These are phyloP conservation scores for Dioszegia aurantiaca DNA, from an alignment of 768 basidiomycete genomes.

Conservation along the genomic window DNA sequence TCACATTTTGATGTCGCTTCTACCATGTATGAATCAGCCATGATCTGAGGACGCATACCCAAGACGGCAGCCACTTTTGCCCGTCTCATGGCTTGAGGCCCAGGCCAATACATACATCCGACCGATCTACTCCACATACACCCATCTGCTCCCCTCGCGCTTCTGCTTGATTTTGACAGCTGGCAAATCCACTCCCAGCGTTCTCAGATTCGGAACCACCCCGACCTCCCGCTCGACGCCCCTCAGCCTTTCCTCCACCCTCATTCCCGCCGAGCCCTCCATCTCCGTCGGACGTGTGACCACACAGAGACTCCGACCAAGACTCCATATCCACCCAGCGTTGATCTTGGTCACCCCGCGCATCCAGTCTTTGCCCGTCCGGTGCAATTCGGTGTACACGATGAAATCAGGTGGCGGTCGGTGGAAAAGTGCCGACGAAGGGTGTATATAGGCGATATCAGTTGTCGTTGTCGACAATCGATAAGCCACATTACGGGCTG, in stretches of 20 bases:
- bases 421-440: constrained; percentile 73
- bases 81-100: too few species aligned
- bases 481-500: constrained; percentile 77
- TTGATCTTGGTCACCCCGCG: constrained; percentile 80
- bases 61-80: too few species aligned
- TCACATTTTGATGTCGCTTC: too few species aligned
- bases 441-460: constrained; percentile 79
- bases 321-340: constrained; percentile 75
- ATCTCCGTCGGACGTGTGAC: constrained; percentile 80
- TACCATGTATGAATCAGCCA: neutral
- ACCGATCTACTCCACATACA: constrained; percentile 32
- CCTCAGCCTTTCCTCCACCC: constrained; percentile 43
- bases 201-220: constrained; percentile 80
- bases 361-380: constrained; percentile 68
- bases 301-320: constrained; percentile 78
- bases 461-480: constrained; percentile 66
- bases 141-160: constrained; percentile 52
- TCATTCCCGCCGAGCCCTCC: constrained; percentile 27
- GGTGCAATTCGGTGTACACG: constrained; percentile 75
- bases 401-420: constrained; percentile 77
- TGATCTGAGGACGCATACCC: too few species aligned
- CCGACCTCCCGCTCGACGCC: constrained; percentile 58
- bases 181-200: constrained; percentile 82
- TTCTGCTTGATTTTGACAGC: constrained; percentile 59
- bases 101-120: neutral